Evolutionary conservation across 495 filamentous ascomycete genomes (phyloP), one percentile per base, ranked within the genome.

Genomic region (Hypoxylon lienhwacheense): DNA sequence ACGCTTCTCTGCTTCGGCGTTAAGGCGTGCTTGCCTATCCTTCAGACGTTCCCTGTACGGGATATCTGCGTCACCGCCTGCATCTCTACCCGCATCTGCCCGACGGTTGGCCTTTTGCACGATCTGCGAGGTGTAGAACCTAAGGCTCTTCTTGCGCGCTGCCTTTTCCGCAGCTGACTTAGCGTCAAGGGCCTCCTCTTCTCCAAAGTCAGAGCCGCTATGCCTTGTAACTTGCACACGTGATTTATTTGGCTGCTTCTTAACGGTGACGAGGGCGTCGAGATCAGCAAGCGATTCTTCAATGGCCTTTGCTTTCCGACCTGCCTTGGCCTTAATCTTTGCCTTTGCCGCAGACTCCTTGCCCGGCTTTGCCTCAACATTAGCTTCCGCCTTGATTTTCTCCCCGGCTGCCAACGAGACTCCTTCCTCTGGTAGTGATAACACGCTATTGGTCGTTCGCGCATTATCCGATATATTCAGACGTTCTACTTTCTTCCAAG

Each of bases 51-150:
- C 93, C 29, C 89, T 80, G 67, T 96, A 85, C 12, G 93, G 93
- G 41, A 98, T 78, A 78, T 98, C 93, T 22, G 80, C 81, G 66
- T 98, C 93, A 63, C 93, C 93, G 65, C 95, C 95, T 5, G 89
- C 72, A 55, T 92, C 86, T 42, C 85, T 81, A 44, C 88, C 89
- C 17, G 89, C 89, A n/a, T 76, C 83, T 3, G 77, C 85, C 25
- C 93, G 89, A 63, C 88, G 91, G 71, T 88, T 91, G 47, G 87
- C 81, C 70, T 96, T 96, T 66, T 96, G 91, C 20, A 88, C 86
- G 47, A 97, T 88, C 65, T 97, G 93, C 4, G 90, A 93, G 17
- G 95, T 96, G 78, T 98, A 97, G 73, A 98, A 98, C 45, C 89
- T 85, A 29, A 98, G 82, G 53, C 78, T 88, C 71, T 91, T 93